Percentiles rank a stretch among this genome's conserved stretches.
These are phyloP conservation scores for Sisymbrium irio DNA, from an alignment of 345 rosid genomes.

Conservation along the genomic window DNA sequence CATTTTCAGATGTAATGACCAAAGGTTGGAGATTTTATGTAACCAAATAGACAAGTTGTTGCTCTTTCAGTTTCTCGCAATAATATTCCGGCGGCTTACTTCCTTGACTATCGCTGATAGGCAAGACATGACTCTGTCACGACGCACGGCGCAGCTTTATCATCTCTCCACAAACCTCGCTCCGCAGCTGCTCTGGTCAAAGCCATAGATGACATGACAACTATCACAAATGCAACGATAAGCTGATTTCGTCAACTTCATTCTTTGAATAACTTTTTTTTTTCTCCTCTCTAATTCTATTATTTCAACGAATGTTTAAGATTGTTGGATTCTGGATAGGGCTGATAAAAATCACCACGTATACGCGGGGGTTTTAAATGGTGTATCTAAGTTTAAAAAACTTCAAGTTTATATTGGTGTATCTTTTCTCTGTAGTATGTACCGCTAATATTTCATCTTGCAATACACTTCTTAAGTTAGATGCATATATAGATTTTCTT, in stretches of 20 bases:
- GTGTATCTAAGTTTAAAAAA: no score
- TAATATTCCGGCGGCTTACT: constrained; percentile 35
- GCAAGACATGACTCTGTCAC: constrained; percentile 51
- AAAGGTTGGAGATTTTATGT: constrained; percentile 42
- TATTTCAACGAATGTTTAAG: no score
- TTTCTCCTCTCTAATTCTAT: neutral
- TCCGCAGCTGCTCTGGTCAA: neutral
- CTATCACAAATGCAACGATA: neutral
- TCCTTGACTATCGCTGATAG: constrained; percentile 28
- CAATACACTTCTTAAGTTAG: no score
- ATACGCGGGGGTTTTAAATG: no score
- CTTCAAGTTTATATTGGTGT: no score
- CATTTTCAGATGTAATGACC: constrained; percentile 43
- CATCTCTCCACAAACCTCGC: neutral
- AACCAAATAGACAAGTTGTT: constrained; percentile 54
- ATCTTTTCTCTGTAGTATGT: no score
- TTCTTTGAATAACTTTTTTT: neutral
- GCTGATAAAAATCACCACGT: no score
- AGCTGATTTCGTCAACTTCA: neutral
- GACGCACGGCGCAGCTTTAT: constrained; percentile 37
- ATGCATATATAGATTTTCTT: no score
- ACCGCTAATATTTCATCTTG: no score
- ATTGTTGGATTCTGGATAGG: no score
- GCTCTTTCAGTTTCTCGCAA: constrained; percentile 51
- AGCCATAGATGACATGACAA: neutral